Conservation (phyloP, 1,284 basidiomycete species). For the Rhodotorula sp. region DNA sequence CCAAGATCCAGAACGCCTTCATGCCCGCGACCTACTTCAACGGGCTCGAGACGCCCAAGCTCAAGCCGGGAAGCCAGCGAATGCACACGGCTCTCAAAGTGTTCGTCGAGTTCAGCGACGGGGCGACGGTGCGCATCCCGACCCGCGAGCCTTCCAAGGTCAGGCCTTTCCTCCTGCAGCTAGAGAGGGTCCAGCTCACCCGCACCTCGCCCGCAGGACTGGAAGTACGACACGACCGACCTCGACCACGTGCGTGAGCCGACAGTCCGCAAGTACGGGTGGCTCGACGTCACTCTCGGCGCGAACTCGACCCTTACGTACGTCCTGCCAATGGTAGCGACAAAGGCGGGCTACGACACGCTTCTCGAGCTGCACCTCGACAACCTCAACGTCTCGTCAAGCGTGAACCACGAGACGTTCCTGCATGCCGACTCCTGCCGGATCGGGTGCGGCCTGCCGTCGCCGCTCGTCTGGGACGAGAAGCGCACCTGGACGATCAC, state of each 20-base stretch:
- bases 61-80: conserved; percentile 75
- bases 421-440: conserved; percentile 71
- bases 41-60: conserved; percentile 59
- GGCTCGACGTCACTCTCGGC: conserved; percentile 72
- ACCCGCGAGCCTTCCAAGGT: conserved; percentile 85
- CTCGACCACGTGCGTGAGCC: conserved; percentile 37
- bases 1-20: conserved; percentile 74
- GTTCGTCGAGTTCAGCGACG: conserved; percentile 74
- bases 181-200: not conserved
- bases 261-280: conserved; percentile 60
- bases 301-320: conserved; percentile 81
- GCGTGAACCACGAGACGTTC: conserved; percentile 79
- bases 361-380: conserved; percentile 79
- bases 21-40: conserved; percentile 77
- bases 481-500: conserved; percentile 75
- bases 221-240: conserved; percentile 75
- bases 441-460: conserved; percentile 54
- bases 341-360: conserved; percentile 71
- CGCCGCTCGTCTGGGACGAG: conserved; percentile 56
- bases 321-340: conserved; percentile 75
- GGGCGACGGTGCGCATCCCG: conserved; percentile 74
- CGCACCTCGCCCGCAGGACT: conserved; percentile 59
- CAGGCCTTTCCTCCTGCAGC: conserved; percentile 6
- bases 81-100: conserved; percentile 75
- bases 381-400: conserved; percentile 72